Percentiles rank a stretch among this genome's conserved stretches.
phyloP scores from a whole-genome alignment of 768 basidiomycete genomes.

The Pholiota microspora region DNA sequence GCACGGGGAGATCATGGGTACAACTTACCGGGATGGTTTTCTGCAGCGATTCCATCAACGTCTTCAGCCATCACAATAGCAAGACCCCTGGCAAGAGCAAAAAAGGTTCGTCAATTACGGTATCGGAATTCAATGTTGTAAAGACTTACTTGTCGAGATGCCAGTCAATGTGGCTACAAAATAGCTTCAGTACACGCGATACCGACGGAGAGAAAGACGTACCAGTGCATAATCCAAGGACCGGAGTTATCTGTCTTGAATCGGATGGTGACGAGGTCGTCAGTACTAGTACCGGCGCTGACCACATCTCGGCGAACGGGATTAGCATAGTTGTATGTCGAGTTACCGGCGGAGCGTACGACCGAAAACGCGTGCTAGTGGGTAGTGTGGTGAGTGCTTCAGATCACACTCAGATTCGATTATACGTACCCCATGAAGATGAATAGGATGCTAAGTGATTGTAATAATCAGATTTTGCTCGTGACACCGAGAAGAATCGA shows the following conservation, averaged over 20 bases:
- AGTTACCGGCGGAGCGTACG: not conserved
- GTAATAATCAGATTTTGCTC: not conserved
- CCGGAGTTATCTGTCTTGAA: conserved; percentile 16
- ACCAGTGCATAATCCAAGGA: conserved; percentile 23
- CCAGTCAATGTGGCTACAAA: no score
- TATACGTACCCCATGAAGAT: conserved; percentile 6
- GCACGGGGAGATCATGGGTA: not conserved
- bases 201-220: not conserved
- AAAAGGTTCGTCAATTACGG: no score
- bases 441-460: conserved; percentile 8
- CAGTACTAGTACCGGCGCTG: not conserved
- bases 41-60: not conserved
- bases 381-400: not conserved
- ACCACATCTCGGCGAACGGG: conserved; percentile 6
- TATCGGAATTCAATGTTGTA: no score
- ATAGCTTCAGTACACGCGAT: no score
- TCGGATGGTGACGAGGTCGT: conserved; percentile 17
- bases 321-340: not conserved
- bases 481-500: not conserved
- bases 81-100: no score
- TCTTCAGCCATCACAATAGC: conserved; percentile 31
- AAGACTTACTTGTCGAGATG: no score
- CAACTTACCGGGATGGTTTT: not conserved
- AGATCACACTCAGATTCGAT: no score
- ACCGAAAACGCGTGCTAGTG: conserved; percentile 2